Percentiles rank a stretch among this genome's conserved stretches.
Conservation (phyloP, 805 yeast species). For the Pichia pseudocactophila region DNA sequence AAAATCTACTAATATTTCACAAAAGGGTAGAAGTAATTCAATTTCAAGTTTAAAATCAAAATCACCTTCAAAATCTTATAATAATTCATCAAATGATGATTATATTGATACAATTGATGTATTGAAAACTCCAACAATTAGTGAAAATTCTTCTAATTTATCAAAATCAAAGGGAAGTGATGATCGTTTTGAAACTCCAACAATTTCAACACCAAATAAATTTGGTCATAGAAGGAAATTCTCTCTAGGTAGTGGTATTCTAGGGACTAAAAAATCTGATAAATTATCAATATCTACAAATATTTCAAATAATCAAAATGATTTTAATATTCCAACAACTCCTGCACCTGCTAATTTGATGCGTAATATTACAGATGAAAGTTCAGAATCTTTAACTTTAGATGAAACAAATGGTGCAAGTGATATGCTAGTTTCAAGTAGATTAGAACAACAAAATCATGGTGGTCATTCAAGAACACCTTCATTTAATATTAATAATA, state of each 20-base stretch:
- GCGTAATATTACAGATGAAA: conserved; percentile 31
- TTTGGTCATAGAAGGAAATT: conserved; percentile 50
- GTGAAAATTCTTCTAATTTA: conserved; percentile 16
- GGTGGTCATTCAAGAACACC: conserved; percentile 8
- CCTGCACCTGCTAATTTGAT: conserved; percentile 32
- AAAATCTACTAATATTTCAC: background rate
- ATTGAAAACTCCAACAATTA: conserved; percentile 10
- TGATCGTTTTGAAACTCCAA: conserved; percentile 22
- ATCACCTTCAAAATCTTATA: conserved; percentile 7
- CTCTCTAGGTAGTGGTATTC: conserved; percentile 49
- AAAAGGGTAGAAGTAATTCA: background rate
- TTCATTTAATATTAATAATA: background rate
- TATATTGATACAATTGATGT: conserved; percentile 10
- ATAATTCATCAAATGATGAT: conserved; percentile 9
- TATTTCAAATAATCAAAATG: conserved; percentile 28
- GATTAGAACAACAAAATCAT: conserved; percentile 40
- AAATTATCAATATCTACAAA: conserved; percentile 27
- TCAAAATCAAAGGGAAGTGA: conserved; percentile 12
- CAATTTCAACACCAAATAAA: conserved; percentile 24
- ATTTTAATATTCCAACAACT: conserved; percentile 27
- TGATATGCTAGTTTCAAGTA: conserved; percentile 53
- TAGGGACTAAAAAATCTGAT: conserved; percentile 36
- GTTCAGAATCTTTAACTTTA: conserved; percentile 56
- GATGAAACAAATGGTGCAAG: conserved; percentile 42
- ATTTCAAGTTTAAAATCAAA: conserved; percentile 4